Evolutionary conservation across 352 stramenopile species (phyloP).

Genomic region (Globisporangium ultimum): DNA sequence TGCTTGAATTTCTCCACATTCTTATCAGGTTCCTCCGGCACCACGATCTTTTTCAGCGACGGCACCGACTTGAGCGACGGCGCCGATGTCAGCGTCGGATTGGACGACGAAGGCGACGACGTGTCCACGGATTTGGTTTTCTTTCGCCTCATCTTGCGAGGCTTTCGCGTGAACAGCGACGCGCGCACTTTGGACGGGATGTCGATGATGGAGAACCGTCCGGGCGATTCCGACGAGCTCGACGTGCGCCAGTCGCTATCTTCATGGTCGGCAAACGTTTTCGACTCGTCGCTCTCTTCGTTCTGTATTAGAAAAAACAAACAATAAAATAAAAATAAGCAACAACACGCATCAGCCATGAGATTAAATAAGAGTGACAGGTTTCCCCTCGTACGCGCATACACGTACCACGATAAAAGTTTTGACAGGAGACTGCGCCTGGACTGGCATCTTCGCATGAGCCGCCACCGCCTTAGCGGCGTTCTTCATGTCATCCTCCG

Average conservation of each 20-base stretch:
- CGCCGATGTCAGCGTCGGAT: slow-evolving; percentile 23
- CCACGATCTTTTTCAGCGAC: not conserved
- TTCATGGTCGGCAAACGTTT: slow-evolving; percentile 21
- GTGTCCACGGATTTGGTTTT: slow-evolving; percentile 18
- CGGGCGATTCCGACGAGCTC: slow-evolving; percentile 32
- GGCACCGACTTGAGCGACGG: slow-evolving; percentile 13
- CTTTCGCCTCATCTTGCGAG: slow-evolving; percentile 25
- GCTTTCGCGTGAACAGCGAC: slow-evolving; percentile 34
- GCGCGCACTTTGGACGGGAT: slow-evolving; percentile 38
- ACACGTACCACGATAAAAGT: too few species aligned
- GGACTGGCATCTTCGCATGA: not conserved
- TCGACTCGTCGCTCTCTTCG: slow-evolving; percentile 7
- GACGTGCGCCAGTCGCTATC: slow-evolving; percentile 52
- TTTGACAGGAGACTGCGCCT: not conserved
- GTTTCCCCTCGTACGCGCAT: too few species aligned
- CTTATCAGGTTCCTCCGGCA: slow-evolving; percentile 18
- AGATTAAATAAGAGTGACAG: too few species aligned
- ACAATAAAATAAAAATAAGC: too few species aligned
- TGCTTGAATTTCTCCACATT: slow-evolving; percentile 67
- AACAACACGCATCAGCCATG: too few species aligned
- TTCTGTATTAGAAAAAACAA: not conserved
- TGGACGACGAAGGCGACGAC: slow-evolving; percentile 9
- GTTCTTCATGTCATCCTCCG: slow-evolving; percentile 4
- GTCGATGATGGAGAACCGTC: slow-evolving; percentile 43
- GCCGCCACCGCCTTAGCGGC: not conserved